Evolutionary conservation across 441 rosid genomes (phyloP).

Genomic region (Erodium texanum): DNA sequence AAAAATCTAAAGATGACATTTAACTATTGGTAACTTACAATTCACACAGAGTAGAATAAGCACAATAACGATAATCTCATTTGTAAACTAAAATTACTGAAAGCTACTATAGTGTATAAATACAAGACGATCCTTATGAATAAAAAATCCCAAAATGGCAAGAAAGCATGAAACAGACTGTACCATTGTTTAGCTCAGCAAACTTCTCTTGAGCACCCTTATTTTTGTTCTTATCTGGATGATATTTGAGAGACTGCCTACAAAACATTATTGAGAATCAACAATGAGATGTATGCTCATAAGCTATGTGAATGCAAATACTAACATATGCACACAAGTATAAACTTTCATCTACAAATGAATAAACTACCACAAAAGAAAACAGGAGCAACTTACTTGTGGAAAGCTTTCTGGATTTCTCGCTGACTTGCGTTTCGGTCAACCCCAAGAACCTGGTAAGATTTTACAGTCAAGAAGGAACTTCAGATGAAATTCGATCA

Average conservation of each 20-base stretch:
- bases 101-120: not conserved
- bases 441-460: slow-evolving; percentile 73
- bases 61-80: not conserved
- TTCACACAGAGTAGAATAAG: not conserved
- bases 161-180: slow-evolving; percentile 8
- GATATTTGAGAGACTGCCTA: slow-evolving; percentile 79
- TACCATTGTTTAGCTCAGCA: slow-evolving; percentile 87
- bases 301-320: too few relatives aligned
- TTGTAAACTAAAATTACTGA: not conserved
- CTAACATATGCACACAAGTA: too few relatives aligned
- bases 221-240: slow-evolving; percentile 81
- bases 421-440: slow-evolving; percentile 68
- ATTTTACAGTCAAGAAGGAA: not conserved
- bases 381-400: slow-evolving; percentile 47
- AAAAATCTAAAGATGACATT: too few relatives aligned
- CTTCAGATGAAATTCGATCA: not conserved
- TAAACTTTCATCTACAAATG: not conserved
- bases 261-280: slow-evolving; percentile 11
- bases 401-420: slow-evolving; percentile 95
- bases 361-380: not conserved
- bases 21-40: too few relatives aligned
- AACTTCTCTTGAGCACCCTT: slow-evolving; percentile 83
- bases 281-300: not conserved
- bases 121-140: not conserved
- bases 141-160: not conserved